These are phyloP conservation scores for Fusarium abutilonis DNA, from an alignment of 2,329 filamentous ascomycete species.

Conservation along the genomic window DNA sequence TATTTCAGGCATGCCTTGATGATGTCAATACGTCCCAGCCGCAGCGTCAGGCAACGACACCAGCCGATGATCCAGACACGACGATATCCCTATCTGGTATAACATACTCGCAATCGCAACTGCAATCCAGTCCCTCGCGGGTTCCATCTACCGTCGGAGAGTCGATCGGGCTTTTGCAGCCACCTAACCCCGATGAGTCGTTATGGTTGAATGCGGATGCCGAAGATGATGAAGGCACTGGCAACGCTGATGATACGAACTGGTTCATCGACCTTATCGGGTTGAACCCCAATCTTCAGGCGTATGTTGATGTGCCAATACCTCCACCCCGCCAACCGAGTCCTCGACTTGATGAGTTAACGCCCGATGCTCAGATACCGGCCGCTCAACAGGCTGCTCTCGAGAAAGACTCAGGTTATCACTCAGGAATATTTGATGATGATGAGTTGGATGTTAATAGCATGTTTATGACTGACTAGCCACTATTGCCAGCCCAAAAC, in stretches of 20 bases:
- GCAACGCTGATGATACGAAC: constrained; percentile 3
- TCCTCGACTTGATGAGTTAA: not conserved
- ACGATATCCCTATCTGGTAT: constrained; percentile 5
- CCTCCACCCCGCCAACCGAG: constrained; percentile 11
- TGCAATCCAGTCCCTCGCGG: constrained; percentile 26
- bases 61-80: constrained; percentile 6
- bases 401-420: constrained; percentile 29
- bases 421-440: not conserved
- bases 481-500: not conserved
- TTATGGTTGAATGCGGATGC: not conserved
- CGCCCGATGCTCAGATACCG: constrained; percentile 6
- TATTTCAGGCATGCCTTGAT: not conserved
- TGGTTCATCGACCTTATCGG: constrained; percentile 16
- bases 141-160: constrained; percentile 30
- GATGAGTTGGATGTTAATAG: constrained; percentile 2
- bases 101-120: constrained; percentile 3
- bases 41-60: not conserved
- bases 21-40: not conserved
- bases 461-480: constrained; percentile 10
- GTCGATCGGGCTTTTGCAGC: constrained; percentile 10
- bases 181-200: constrained; percentile 13
- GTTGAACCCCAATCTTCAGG: constrained; percentile 16
- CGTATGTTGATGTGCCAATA: not conserved
- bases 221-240: not conserved
- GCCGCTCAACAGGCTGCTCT: constrained; percentile 1